Base-by-base conservation (phyloP, 1,139 yeast species). In the Yamadazyma membranifaciens region DNA sequence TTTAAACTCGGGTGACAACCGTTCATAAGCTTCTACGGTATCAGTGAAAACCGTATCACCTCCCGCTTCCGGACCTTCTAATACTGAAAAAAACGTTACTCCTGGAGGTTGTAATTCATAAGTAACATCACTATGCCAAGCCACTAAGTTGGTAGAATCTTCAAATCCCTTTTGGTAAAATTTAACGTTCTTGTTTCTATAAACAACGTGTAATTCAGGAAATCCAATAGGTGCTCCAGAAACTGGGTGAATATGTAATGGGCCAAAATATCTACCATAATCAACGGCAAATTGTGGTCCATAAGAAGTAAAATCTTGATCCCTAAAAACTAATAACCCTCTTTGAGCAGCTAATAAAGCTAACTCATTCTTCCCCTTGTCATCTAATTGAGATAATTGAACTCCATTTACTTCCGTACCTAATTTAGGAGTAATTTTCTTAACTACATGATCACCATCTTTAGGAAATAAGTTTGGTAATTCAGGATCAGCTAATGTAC, bases 41-140 rank as follows among this genome's bases (percentile, higher is more conserved):
- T 80, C 83, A 7, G 79, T 69, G 64, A 84, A 84, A 40, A 80
- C 61, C n/a, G 92, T 84, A 57, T 84, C 91, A 43, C 89, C 89
- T 41, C 91, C 91, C 12, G 76, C 57, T 38, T 73, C 75, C 30
- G 89, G 84, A 31, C 81, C 84, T 50, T 73, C 81, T 37, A 78
- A 61, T 43, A 81, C 74, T 38, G 80, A 70, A 51, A 84, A 78
- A 37, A 81, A 69, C 1, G 91, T 83, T 45, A 77, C 66, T 2
- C 82, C 77, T 4, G 91, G 86, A 9, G 91, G 86, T 57, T 81
- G 87, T 45, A 69, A 65, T 55, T 83, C 91, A 57, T 82, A 83
- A 16, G 86, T 72, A 29, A 80, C 82, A 56, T 84, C 91, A 1
- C 85, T 72, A 59, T 84, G 91, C 83, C 85, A 83, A 9, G 54